Evolutionary conservation across 2,329 filamentous ascomycete genomes (phyloP).

Genomic region (Aspergillus hiratsukae): DNA sequence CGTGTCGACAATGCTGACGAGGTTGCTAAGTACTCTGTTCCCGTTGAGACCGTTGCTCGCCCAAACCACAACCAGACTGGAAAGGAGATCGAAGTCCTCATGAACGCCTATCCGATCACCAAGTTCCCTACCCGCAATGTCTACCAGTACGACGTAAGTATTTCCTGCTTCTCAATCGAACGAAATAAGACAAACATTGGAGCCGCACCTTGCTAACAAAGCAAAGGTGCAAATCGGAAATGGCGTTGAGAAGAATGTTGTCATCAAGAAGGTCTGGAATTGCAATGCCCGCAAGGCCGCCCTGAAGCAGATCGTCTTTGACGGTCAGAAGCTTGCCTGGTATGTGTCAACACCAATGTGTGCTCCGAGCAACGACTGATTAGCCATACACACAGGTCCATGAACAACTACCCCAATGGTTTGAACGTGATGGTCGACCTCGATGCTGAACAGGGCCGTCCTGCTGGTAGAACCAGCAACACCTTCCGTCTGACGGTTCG

Average conservation of each 20-base stretch:
- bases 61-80: slow-evolving; percentile 57
- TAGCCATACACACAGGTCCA: slow-evolving; percentile 28
- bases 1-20: slow-evolving; percentile 25
- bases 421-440: slow-evolving; percentile 64
- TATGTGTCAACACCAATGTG: slow-evolving; percentile 35
- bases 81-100: slow-evolving; percentile 49
- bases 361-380: slow-evolving; percentile 14
- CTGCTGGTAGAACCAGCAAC: slow-evolving; percentile 40
- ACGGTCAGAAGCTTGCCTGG: slow-evolving; percentile 86
- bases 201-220: slow-evolving; percentile 8
- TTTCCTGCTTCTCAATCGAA: background rate
- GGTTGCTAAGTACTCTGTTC: slow-evolving; percentile 28
- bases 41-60: slow-evolving; percentile 39
- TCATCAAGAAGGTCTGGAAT: slow-evolving; percentile 74
- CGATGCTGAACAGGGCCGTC: slow-evolving; percentile 58
- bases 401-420: slow-evolving; percentile 38
- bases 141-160: slow-evolving; percentile 79
- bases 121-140: slow-evolving; percentile 59
- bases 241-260: slow-evolving; percentile 58
- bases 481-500: slow-evolving; percentile 59
- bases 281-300: slow-evolving; percentile 59
- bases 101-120: slow-evolving; percentile 73
- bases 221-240: slow-evolving; percentile 62
- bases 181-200: background rate
- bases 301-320: slow-evolving; percentile 63